Evolutionary conservation across 805 yeast genomes (phyloP), one percentile per base, ranked within the genome.

Genomic region (Jamesozyma gamospora): DNA sequence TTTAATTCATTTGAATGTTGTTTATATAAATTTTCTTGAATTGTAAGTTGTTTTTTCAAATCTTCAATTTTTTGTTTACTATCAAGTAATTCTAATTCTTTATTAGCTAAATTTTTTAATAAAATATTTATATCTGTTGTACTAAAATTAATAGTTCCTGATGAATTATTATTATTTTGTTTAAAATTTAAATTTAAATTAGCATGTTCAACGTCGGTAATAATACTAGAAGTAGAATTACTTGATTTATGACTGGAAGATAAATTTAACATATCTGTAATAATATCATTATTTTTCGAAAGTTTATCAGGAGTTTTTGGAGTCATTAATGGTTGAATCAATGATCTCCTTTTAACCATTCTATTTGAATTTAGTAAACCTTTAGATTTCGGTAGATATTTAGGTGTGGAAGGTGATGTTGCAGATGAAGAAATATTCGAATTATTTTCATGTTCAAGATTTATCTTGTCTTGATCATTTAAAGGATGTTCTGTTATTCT

Each of bases 61-160:
- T 64, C 69, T 32, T 69, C 70, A 19, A 79, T 68, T 35, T 66
- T 63, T 47, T 75, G 78, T 45, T 76, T 79, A 32, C 79, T 58
- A 47, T 81, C 87, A 36, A 81, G 70, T 24, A 81, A 64, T 19
- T 71, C 72, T 73, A 78, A 73, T 53, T 82, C 92, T 51, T 79
- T 81, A 31, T 74, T 63, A 0, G 90, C 90, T 34, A 82, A 60
- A 8, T 69, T 61, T 44, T 84, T 67, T 36, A 81, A 58, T 36
- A 77, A 72, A 4, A 70, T 74, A 41, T 74, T 75, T 5, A 79
- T 63, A 31, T 69, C 75, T 14, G 45, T 53, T 15, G 47, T 21
- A 24, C 44, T 49, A 28, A 45, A 28, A 5, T 28, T 24, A 1
- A 36, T 19, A 1, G 56, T 41, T 12, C 37, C 41, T 11, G 44